Conservation (phyloP, 2,329 filamentous ascomycete genomes). For the Arachnomyces sp. region DNA sequence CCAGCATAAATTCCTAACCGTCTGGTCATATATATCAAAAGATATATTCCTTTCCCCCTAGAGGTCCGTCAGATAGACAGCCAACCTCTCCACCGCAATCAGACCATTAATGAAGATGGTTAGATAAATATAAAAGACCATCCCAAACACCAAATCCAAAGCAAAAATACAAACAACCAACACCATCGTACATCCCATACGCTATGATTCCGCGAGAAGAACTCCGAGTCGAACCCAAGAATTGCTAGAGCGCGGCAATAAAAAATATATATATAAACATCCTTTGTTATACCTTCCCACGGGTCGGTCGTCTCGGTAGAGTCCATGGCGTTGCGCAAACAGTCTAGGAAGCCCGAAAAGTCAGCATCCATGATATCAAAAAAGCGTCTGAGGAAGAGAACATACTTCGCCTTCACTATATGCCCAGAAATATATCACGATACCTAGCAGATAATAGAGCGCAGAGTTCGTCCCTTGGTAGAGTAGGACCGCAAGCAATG, state of each 20-base stretch:
- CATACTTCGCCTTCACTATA: constrained; percentile 94
- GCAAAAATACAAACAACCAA: too few species aligned
- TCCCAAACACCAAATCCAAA: too few species aligned
- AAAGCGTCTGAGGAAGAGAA: constrained; percentile 13
- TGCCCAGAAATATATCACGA: constrained; percentile 89
- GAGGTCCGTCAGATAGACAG: too few species aligned
- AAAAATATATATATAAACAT: neutral
- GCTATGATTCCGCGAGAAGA: neutral
- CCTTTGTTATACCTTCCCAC: constrained; percentile 22
- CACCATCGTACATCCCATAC: too few species aligned
- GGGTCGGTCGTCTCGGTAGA: constrained; percentile 47
- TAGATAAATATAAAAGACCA: too few species aligned
- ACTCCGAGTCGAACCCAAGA: too few species aligned
- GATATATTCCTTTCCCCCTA: too few species aligned
- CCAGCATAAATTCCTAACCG: too few species aligned
- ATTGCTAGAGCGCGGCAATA: too few species aligned
- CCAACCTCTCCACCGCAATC: too few species aligned
- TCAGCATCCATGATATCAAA: constrained; percentile 3
- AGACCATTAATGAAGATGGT: too few species aligned
- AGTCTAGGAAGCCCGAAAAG: constrained; percentile 38
- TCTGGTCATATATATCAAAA: too few species aligned
- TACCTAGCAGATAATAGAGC: constrained; percentile 81
- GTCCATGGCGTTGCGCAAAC: constrained; percentile 65
- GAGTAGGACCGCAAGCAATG: constrained; percentile 65
- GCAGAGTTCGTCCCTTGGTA: constrained; percentile 92